Percentiles rank a stretch among this genome's conserved stretches.
These are phyloP conservation scores for Monocercomonoides exilis DNA, from an alignment of 78 protist species.

Conservation along the genomic window DNA sequence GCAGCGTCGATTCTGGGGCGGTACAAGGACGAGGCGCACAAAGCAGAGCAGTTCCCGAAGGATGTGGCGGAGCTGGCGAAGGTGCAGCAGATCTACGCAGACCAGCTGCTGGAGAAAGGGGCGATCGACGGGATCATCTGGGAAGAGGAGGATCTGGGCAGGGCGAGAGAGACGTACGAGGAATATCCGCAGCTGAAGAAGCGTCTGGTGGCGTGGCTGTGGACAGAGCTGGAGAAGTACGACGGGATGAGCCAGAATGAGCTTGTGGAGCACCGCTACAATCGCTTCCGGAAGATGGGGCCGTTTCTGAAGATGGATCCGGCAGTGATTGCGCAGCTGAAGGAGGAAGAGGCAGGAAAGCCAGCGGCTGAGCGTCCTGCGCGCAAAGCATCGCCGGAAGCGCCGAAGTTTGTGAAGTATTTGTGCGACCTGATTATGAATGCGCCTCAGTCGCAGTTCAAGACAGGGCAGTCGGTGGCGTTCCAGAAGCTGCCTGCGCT, in stretches of 20 bases:
- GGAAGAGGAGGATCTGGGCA: slow-evolving; percentile 13
- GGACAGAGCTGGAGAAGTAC: not conserved
- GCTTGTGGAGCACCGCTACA: not conserved
- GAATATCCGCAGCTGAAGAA: not conserved
- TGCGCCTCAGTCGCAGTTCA: not conserved
- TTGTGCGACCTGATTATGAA: not conserved
- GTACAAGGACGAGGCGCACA: slow-evolving; percentile 29
- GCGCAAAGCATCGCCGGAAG: not conserved
- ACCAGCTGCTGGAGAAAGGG: slow-evolving; percentile 26
- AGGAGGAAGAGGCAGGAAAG: too few relatives aligned
- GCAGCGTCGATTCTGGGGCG: slow-evolving; percentile 43
- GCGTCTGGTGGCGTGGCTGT: not conserved
- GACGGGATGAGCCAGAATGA: not conserved
- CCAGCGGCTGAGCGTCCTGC: not conserved
- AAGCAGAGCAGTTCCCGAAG: not conserved
- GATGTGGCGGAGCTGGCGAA: slow-evolving; percentile 24
- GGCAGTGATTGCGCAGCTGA: too few relatives aligned
- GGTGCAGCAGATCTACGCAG: slow-evolving; percentile 21
- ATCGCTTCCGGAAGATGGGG: not conserved
- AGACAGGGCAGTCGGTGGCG: not conserved
- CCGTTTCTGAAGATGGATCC: too few relatives aligned
- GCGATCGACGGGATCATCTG: slow-evolving; percentile 34
- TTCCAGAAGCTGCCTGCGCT: not conserved
- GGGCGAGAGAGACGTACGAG: not conserved
- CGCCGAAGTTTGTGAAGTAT: not conserved